Conservation (phyloP, 2,329 filamentous ascomycete genomes). For the Neospermospora avenae region DNA sequence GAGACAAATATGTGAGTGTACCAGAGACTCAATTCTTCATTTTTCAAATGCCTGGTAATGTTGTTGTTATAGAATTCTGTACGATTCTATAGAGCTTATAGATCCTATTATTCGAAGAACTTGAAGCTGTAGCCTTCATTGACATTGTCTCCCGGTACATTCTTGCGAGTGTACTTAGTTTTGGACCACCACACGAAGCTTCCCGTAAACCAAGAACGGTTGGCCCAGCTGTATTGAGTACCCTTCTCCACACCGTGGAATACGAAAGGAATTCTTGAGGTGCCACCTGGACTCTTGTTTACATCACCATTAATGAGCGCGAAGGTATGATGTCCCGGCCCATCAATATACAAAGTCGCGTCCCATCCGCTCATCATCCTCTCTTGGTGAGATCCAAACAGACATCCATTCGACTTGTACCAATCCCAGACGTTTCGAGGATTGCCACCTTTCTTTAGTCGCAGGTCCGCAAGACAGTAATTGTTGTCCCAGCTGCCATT, state of each 20-base stretch:
- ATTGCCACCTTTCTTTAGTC: not conserved
- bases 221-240: not conserved
- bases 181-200: conserved; percentile 4
- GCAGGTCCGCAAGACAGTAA: not conserved
- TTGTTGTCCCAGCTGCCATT: conserved; percentile 1
- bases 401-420: conserved; percentile 1
- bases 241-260: conserved; percentile 6
- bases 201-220: conserved; percentile 4
- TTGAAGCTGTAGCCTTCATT: conserved; percentile 7
- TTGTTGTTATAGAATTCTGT: not conserved
- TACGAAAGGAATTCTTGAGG: not conserved
- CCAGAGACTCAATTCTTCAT: too few species aligned
- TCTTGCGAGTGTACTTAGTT: conserved; percentile 2
- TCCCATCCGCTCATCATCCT: conserved; percentile 6
- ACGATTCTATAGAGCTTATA: too few species aligned
- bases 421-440: not conserved
- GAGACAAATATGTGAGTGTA: too few species aligned
- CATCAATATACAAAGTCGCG: conserved; percentile 3
- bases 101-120: not conserved
- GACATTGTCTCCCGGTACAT: not conserved
- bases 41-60: too few species aligned
- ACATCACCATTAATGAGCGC: not conserved
- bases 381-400: not conserved
- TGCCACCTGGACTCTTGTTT: conserved; percentile 1
- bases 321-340: conserved; percentile 1